Percentiles rank a stretch among this genome's conserved stretches.
Conservation (phyloP, 2,329 filamentous ascomycete genomes). For the Gnomoniopsis smithogilvyi region DNA sequence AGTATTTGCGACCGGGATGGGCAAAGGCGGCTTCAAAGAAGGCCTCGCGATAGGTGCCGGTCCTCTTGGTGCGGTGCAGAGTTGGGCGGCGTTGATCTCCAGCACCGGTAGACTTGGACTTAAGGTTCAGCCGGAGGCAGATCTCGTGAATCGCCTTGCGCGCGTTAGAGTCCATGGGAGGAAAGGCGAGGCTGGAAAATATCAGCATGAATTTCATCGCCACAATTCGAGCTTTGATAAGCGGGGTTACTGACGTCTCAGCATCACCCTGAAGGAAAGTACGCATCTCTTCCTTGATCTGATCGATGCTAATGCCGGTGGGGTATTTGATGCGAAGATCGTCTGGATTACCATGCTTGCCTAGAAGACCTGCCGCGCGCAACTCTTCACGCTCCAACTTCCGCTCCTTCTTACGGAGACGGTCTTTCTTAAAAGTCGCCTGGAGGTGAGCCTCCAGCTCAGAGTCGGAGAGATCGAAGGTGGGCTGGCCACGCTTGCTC, state of each 20-base stretch:
- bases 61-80: constrained; percentile 70
- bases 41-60: constrained; percentile 56
- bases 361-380: constrained; percentile 63
- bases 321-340: constrained; percentile 70
- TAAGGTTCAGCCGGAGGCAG: constrained; percentile 71
- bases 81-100: constrained; percentile 72
- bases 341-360: constrained; percentile 51
- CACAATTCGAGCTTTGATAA: background rate
- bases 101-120: constrained; percentile 77
- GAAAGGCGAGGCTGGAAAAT: constrained; percentile 61
- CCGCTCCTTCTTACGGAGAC: constrained; percentile 66
- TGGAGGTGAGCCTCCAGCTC: constrained; percentile 62
- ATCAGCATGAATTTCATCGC: constrained; percentile 8
- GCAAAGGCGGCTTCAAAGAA: constrained; percentile 47
- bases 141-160: constrained; percentile 80
- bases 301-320: constrained; percentile 65
- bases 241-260: constrained; percentile 53
- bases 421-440: constrained; percentile 62
- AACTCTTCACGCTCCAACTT: constrained; percentile 70
- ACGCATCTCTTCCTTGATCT: constrained; percentile 71
- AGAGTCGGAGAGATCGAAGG: constrained; percentile 60
- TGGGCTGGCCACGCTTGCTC: constrained; percentile 49
- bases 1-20: constrained; percentile 50
- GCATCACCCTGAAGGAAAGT: constrained; percentile 63
- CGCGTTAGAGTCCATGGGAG: constrained; percentile 77